Conservation (phyloP, 257 asterid genomes). For the Ilex asprella region DNA sequence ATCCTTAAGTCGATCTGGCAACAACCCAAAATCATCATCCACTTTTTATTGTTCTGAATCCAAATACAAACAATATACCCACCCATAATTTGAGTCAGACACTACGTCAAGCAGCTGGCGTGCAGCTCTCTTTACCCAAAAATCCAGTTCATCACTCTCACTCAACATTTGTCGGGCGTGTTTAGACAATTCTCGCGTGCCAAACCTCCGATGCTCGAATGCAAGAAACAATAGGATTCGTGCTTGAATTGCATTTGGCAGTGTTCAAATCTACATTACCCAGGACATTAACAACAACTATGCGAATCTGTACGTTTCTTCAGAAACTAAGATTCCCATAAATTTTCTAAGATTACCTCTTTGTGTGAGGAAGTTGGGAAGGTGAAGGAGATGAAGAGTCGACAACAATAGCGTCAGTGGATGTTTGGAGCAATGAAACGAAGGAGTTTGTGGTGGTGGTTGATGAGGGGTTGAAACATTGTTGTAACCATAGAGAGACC, state of each 20-base stretch:
- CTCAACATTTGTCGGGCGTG: too few relatives aligned
- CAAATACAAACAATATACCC: slow-evolving; percentile 50
- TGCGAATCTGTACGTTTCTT: too few relatives aligned
- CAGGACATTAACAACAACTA: slow-evolving; percentile 25
- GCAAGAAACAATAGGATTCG: slow-evolving; percentile 53
- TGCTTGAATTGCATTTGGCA: slow-evolving; percentile 56
- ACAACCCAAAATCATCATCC: slow-evolving; percentile 9
- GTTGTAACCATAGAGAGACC: slow-evolving; percentile 60
- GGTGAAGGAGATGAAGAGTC: slow-evolving; percentile 15
- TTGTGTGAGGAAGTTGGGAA: slow-evolving; percentile 16
- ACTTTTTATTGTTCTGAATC: slow-evolving; percentile 47
- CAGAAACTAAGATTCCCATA: not conserved
- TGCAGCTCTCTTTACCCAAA: too few relatives aligned
- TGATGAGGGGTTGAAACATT: slow-evolving; percentile 27
- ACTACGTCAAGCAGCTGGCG: slow-evolving; percentile 49
- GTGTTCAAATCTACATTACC: slow-evolving; percentile 52
- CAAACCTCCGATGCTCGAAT: slow-evolving; percentile 15
- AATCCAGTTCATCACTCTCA: too few relatives aligned
- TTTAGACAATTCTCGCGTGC: too few relatives aligned
- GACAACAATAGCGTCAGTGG: slow-evolving; percentile 9
- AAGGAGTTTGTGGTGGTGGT: slow-evolving; percentile 32
- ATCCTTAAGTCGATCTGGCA: too few relatives aligned
- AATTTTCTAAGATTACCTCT: slow-evolving; percentile 13
- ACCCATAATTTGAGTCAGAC: slow-evolving; percentile 39
- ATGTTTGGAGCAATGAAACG: slow-evolving; percentile 31